Conservation (phyloP, 306 rosid genomes). For the Vigna radiata region DNA sequence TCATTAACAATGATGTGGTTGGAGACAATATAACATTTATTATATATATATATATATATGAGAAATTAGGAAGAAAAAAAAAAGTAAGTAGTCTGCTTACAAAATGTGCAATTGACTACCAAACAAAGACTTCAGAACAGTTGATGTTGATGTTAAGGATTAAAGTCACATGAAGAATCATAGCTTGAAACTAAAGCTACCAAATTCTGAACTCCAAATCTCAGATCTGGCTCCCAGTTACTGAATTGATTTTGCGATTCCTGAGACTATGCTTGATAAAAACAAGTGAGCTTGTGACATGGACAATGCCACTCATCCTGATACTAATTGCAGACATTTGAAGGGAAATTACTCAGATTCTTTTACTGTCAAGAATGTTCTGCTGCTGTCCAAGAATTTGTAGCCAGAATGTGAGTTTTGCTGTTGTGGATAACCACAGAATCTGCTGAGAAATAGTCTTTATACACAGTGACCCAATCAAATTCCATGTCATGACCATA, state of each 20-base stretch:
- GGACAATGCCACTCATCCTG: conserved; percentile 20
- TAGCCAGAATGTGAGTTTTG: conserved; percentile 36
- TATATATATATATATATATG: conserved; percentile 30
- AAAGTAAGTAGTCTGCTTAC: conserved; percentile 29
- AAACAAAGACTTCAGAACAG: conserved; percentile 38
- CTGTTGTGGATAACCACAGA: conserved; percentile 38
- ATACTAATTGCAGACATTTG: conserved; percentile 5
- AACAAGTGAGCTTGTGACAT: conserved; percentile 38
- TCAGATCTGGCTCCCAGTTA: conserved; percentile 35
- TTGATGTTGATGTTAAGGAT: conserved; percentile 47
- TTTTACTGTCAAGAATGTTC: conserved; percentile 15
- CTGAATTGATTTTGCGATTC: conserved; percentile 33
- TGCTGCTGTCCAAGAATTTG: conserved; percentile 44
- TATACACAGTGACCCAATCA: conserved; percentile 31
- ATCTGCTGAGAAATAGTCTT: conserved; percentile 23
- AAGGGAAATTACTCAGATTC: conserved; percentile 21
- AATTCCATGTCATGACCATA: conserved; percentile 14
- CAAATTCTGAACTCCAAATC: conserved; percentile 37
- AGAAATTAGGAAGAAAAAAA: conserved; percentile 32
- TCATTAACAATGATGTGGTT: conserved; percentile 36
- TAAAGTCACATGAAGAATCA: conserved; percentile 46
- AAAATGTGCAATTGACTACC: conserved; percentile 46
- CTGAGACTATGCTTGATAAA: conserved; percentile 26
- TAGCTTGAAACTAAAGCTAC: conserved; percentile 44
- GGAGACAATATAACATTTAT: conserved; percentile 46